Evolutionary conservation across 2,329 filamentous ascomycete genomes (phyloP).

Genomic region (Xylariaceae sp.): DNA sequence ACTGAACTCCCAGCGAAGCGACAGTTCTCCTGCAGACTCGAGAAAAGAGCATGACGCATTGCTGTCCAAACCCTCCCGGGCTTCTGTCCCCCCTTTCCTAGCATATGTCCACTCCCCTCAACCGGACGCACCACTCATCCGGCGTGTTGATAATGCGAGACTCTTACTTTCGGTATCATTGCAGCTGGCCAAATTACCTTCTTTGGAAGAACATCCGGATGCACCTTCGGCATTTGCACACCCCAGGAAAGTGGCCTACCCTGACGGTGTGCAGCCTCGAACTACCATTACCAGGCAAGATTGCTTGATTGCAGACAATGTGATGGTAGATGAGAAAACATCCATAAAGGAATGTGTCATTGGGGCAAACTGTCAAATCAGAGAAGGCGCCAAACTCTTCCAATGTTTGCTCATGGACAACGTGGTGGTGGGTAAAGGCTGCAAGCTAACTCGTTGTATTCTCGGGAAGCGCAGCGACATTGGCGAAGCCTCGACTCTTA

Average conservation of each 20-base stretch:
- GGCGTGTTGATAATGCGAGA: conserved; percentile 82
- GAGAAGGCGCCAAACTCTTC: conserved; percentile 78
- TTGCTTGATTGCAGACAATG: conserved; percentile 81
- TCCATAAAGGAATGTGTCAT: conserved; percentile 92
- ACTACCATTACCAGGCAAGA: conserved; percentile 81
- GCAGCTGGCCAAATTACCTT: conserved; percentile 79
- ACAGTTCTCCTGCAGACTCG: conserved; percentile 18
- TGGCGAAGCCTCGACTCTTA: conserved; percentile 76
- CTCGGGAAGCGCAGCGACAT: conserved; percentile 77
- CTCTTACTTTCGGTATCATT: conserved; percentile 79
- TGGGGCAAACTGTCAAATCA: conserved; percentile 81
- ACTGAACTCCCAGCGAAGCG: conserved; percentile 18
- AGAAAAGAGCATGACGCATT: conserved; percentile 22
- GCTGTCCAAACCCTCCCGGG: conserved; percentile 23
- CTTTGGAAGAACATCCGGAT: conserved; percentile 58
- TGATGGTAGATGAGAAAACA: conserved; percentile 80
- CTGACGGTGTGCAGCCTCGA: conserved; percentile 72
- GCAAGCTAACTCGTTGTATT: conserved; percentile 82
- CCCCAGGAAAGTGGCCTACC: conserved; percentile 74
- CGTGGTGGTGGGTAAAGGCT: conserved; percentile 77
- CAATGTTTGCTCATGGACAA: conserved; percentile 92
- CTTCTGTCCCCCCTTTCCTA: conserved; percentile 64
- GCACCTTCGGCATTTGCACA: conserved; percentile 72
- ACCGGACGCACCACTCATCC: conserved; percentile 61
- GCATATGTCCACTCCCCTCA: conserved; percentile 72